These are phyloP conservation scores for Cicer cuneatum DNA, from an alignment of 306 rosid species.

Conservation along the genomic window DNA sequence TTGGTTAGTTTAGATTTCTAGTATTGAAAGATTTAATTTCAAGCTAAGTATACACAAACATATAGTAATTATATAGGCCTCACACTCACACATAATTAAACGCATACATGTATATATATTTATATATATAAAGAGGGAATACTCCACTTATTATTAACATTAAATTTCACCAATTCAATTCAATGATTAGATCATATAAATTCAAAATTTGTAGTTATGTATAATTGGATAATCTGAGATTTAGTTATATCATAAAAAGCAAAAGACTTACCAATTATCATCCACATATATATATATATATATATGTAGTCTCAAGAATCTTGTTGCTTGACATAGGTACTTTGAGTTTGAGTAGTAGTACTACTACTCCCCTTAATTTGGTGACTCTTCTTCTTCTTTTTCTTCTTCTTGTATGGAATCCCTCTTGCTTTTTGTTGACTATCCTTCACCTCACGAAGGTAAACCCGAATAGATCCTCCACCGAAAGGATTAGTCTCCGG, in stretches of 20 bases:
- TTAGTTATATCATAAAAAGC: neutral
- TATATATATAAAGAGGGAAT: too few species aligned
- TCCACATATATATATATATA: neutral
- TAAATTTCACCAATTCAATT: too few species aligned
- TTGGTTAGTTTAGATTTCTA: slow-evolving; percentile 18
- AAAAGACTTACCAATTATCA: slow-evolving; percentile 48
- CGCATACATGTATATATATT: too few species aligned
- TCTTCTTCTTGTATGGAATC: slow-evolving; percentile 81
- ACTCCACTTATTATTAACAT: too few species aligned
- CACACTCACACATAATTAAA: too few species aligned
- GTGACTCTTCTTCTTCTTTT: slow-evolving; percentile 64
- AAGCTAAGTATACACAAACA: neutral
- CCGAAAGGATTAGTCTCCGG: slow-evolving; percentile 81
- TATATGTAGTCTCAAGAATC: slow-evolving; percentile 42
- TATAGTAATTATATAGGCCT: too few species aligned
- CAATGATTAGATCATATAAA: too few species aligned
- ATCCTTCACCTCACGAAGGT: slow-evolving; percentile 85
- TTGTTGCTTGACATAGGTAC: slow-evolving; percentile 58
- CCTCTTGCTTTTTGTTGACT: slow-evolving; percentile 88
- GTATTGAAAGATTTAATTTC: neutral
- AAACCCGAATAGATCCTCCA: slow-evolving; percentile 70
- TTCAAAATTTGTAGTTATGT: too few species aligned
- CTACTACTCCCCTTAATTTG: slow-evolving; percentile 46
- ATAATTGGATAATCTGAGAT: too few species aligned
- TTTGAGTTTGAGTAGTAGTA: slow-evolving; percentile 32